Base-by-base conservation (phyloP, 2,329 filamentous ascomycete genomes). In the Aspergillus versicolor region DNA sequence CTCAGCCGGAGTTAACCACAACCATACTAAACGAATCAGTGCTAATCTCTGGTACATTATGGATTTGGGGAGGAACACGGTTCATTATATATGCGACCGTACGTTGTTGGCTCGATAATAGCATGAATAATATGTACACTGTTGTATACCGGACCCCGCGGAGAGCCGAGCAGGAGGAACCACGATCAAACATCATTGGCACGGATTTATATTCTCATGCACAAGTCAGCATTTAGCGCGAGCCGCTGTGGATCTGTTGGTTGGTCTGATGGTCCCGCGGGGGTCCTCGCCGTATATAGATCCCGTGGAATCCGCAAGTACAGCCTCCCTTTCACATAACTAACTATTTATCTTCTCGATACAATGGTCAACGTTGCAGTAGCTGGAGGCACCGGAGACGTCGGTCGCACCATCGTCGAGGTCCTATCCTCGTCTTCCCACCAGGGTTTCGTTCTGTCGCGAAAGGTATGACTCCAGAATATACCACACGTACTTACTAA, bases 301-400 rank as follows among this genome's bases (percentile, higher is more conserved):
- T 30, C 27, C 27, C 1, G 3, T 30, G 9, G 1, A 8, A 30
- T 27, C 27, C 9, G 27, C 9, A 34, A 30, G 22, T 47, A 21
- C 13, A 37, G 19, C 2, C 7, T 21, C 12, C 13, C 13, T 11
- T 30, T 24, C 13, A 11, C 12, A 11, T 5, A n/a, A 6, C 27
- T 3, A 11, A 3, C n/a, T 34, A 2, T n/a, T 13, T 19, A 11
- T 13, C 9, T 30, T 3, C 40, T 42, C 17, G 7, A 27, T 38
- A 46, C 5, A 22, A 60, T 60, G 56, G 56, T 60, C 12, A 55
- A 50, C 12, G 56, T 60, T 21, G 56, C 52, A 15, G 46, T 60
- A n/a, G 52, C 52, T 19, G 56, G 60, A 9, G 60, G 58, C 1
- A 56, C 55, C 1, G 60, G 57, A 0, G 57, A 44, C 19, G 54